Conservation (phyloP, 371 early-diverging fungal genomes). For the Zancudomyces culisetae region DNA sequence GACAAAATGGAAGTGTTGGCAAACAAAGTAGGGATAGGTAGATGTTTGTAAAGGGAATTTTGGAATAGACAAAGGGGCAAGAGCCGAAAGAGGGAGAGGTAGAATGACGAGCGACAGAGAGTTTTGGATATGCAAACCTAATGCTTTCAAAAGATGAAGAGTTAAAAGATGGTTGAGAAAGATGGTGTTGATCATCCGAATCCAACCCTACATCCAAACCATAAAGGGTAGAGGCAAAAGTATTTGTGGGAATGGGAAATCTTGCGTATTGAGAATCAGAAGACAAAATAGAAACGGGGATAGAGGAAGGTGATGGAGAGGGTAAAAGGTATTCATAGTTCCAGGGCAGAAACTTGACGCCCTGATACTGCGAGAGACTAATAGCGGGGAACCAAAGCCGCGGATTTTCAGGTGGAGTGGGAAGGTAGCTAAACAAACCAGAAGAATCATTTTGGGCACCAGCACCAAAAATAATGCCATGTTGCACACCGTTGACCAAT, state of each 20-base stretch:
- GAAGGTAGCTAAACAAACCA: constrained; percentile 1
- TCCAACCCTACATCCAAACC: neutral
- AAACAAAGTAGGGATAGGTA: no score
- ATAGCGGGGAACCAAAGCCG: constrained; percentile 22
- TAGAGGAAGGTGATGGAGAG: neutral
- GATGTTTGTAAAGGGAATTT: no score
- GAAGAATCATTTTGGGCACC: neutral
- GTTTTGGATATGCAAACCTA: no score
- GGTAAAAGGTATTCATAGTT: neutral
- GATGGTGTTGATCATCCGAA: no score
- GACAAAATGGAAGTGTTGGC: no score
- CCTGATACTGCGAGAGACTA: constrained; percentile 18
- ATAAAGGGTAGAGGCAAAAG: neutral
- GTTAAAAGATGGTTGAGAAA: no score
- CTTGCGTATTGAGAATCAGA: neutral
- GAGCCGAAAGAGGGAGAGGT: no score
- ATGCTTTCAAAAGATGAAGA: no score
- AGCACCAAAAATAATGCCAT: constrained; percentile 21
- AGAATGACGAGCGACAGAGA: no score
- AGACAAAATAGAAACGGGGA: neutral
- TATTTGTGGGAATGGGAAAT: neutral
- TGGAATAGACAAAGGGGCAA: no score
- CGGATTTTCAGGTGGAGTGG: no score
- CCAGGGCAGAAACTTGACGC: constrained; percentile 11
- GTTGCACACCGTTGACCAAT: constrained; percentile 15